Evolutionary conservation across 768 basidiomycete species (phyloP).

Genomic region (Suillus luteus): DNA sequence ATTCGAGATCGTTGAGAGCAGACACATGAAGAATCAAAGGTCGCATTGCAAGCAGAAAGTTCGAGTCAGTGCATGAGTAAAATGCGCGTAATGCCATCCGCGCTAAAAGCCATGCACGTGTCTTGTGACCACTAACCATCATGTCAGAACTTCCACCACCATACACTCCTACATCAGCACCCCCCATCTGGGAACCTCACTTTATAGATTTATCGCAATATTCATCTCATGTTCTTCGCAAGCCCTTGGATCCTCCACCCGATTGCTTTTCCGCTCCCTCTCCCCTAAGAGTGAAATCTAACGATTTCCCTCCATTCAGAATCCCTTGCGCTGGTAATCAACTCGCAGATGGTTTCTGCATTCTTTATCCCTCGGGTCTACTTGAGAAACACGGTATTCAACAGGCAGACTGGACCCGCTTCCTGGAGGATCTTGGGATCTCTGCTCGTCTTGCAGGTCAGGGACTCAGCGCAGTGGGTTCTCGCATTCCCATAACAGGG

Average conservation of each 20-base stretch:
- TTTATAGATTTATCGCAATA: constrained; percentile 25
- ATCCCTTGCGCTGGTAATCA: constrained; percentile 25
- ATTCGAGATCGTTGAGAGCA: constrained; percentile 75
- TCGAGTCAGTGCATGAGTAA: constrained; percentile 2
- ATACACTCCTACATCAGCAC: constrained; percentile 14
- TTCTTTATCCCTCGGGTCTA: constrained; percentile 27
- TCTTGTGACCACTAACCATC: not conserved
- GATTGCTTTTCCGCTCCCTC: constrained; percentile 31
- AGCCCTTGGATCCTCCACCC: constrained; percentile 34
- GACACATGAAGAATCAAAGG: constrained; percentile 71
- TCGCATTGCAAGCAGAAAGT: constrained; percentile 43
- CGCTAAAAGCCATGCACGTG: not conserved
- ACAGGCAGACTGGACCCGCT: constrained; percentile 31
- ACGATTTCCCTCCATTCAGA: constrained; percentile 29
- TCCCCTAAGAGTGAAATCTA: constrained; percentile 29
- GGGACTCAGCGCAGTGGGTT: constrained; percentile 26
- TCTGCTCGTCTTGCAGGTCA: constrained; percentile 28
- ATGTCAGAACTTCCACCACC: constrained; percentile 13
- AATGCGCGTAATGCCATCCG: not conserved
- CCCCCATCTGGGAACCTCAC: constrained; percentile 32
- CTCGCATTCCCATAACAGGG: constrained; percentile 22
- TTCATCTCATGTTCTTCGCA: constrained; percentile 11
- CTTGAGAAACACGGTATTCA: constrained; percentile 32
- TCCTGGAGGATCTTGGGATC: constrained; percentile 30
- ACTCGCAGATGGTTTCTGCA: constrained; percentile 28